phyloP scores from a whole-genome alignment of 495 filamentous ascomycete species.

The Xylaria curta region DNA sequence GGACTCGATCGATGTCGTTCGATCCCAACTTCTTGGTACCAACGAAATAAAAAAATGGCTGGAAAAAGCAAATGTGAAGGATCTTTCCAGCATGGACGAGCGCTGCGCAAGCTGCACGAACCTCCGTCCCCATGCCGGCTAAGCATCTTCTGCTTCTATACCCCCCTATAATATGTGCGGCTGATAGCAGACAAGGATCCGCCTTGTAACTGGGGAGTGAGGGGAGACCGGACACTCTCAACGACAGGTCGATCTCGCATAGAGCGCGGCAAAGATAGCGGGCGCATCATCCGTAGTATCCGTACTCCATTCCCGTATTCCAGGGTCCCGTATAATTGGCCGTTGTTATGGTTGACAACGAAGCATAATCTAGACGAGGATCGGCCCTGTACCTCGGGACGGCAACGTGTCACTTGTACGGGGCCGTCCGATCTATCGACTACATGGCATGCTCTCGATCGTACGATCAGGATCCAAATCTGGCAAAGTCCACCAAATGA shows the following conservation, averaged over 20 bases:
- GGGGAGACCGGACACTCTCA: constrained; percentile 15
- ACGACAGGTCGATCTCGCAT: constrained; percentile 25
- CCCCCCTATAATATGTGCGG: constrained; percentile 14
- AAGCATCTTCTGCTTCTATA: constrained; percentile 7
- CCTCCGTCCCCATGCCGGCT: constrained; percentile 19
- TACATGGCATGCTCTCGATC: constrained; percentile 29
- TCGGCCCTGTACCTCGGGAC: constrained; percentile 22
- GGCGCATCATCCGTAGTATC: constrained; percentile 18
- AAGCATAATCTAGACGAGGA: constrained; percentile 27
- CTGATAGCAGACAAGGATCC: constrained; percentile 23
- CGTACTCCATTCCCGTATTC: constrained; percentile 10
- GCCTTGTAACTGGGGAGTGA: constrained; percentile 10
- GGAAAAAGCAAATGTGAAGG: constrained; percentile 4
- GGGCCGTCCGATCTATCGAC: constrained; percentile 26
- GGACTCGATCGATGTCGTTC: constrained; percentile 30
- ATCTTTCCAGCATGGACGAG: constrained; percentile 8
- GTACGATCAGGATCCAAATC: constrained; percentile 24
- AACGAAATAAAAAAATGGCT: constrained; percentile 16
- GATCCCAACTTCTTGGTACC: constrained; percentile 25
- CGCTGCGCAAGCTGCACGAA: constrained; percentile 21
- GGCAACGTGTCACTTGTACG: constrained; percentile 28
- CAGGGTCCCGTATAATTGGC: constrained; percentile 13
- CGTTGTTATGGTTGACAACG: constrained; percentile 21
- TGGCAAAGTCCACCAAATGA: constrained; percentile 21
- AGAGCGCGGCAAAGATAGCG: constrained; percentile 24